Evolutionary conservation across 306 rosid species (phyloP), one percentile per base, ranked within the genome.

Genomic region (Glycyrrhiza uralensis): DNA sequence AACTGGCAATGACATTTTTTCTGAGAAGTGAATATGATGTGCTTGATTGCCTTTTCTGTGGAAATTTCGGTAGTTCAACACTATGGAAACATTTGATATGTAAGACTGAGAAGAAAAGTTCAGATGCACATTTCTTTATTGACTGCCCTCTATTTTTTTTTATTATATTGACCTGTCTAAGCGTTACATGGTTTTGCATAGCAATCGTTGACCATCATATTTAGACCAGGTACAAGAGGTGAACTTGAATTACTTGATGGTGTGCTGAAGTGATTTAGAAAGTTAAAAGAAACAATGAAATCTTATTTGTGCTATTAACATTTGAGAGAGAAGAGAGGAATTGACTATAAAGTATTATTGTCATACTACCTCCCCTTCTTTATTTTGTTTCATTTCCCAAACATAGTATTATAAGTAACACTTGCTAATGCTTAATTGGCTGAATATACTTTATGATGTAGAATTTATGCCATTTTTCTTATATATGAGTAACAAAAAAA

Each of bases 41-140:
- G 67, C 9, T 47, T 71, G 42, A n/a, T 57, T 55, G 5, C 57
- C 38, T 35, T 76, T 76, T 22, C 61, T 50, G 36, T 60, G 30
- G 32, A 8, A 60, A 41, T 47, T 72, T 44, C 1, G 15, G 23
- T 52, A 30, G 33, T 51, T 60, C 63, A 28, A 14, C 49, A 42
- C 24, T 47, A 18, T 35, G 26, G 2, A 66, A 47, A 60, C 20
- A 69, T 28, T 61, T 32, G n/a, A 50, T 46, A 14, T 72, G 45
- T 14, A 41, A 19, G 61, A 50, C 56, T 41, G 58, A 3, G 3
- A 46, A 47, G 54, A 46, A 22, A 81, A 39, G 6, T 72, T 66
- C 39, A 39, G 15, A 57, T 58, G 12, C 35, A 26, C 26, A 30
- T 39, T 46, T 47, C 26, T 23, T 15, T 77, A 52, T 24, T 17